Percentiles rank a stretch among this genome's conserved stretches.
These are phyloP conservation scores for Penicillium capsulatum DNA, from an alignment of 2,329 filamentous ascomycete species.

Conservation along the genomic window DNA sequence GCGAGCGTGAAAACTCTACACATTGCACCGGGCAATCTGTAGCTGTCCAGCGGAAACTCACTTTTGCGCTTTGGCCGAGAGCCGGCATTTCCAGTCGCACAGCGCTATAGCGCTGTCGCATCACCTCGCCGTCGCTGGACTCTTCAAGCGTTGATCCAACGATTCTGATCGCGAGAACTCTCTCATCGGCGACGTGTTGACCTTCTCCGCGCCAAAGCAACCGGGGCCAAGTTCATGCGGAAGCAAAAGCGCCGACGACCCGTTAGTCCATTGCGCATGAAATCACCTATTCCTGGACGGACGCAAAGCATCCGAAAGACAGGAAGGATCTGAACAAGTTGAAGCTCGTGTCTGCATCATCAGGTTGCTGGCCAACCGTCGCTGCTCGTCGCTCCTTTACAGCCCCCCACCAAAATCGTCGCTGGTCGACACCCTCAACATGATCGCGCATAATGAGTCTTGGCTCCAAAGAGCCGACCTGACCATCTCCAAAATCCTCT, in stretches of 20 bases:
- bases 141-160: neutral
- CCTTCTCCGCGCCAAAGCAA: conserved; percentile 1
- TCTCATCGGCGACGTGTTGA: no score
- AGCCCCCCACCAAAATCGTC: conserved; percentile 15
- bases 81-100: no score
- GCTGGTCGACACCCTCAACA: conserved; percentile 26
- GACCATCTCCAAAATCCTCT: conserved; percentile 66
- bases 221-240: conserved; percentile 18
- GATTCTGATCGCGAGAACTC: no score
- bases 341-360: neutral
- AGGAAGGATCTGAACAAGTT: no score
- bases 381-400: conserved; percentile 19
- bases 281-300: no score
- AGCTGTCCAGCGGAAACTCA: no score
- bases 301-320: no score
- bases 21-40: no score
- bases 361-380: conserved; percentile 23
- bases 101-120: neutral
- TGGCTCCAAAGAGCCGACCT: conserved; percentile 53
- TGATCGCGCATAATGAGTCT: conserved; percentile 11
- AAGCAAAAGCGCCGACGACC: conserved; percentile 9
- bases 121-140: neutral
- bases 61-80: no score
- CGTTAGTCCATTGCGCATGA: no score
- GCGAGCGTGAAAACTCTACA: neutral